Evolutionary conservation across 352 stramenopile genomes (phyloP).

Genomic region (Phytophthora uliginosa): DNA sequence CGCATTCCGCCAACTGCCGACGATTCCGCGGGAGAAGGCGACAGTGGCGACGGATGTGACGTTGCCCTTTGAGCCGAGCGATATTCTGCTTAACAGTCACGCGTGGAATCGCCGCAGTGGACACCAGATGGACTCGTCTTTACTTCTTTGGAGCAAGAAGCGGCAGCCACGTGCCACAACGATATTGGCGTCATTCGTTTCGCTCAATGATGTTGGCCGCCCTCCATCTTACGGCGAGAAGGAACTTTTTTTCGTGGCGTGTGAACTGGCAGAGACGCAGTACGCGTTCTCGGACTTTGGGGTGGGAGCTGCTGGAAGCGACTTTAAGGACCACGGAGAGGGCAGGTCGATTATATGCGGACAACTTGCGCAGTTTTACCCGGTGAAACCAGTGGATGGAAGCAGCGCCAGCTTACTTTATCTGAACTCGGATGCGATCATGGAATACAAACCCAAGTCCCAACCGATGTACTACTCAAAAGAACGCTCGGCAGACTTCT

Average conservation of each 20-base stretch:
- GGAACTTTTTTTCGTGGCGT: constrained; percentile 67
- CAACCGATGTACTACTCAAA: constrained; percentile 45
- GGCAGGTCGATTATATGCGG: constrained; percentile 53
- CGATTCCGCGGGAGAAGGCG: constrained; percentile 34
- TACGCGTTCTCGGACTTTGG: constrained; percentile 64
- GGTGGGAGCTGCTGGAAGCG: constrained; percentile 49
- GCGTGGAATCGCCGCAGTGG: constrained; percentile 60
- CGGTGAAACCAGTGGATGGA: constrained; percentile 22
- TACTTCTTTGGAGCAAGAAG: constrained; percentile 69
- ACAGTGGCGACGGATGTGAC: constrained; percentile 17
- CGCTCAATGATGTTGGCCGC: constrained; percentile 33
- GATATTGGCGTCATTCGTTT: constrained; percentile 56
- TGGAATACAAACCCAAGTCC: constrained; percentile 41
- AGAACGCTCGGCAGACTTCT: constrained; percentile 37
- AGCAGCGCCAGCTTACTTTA: constrained; percentile 42
- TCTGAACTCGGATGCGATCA: constrained; percentile 61
- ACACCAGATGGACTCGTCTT: constrained; percentile 69
- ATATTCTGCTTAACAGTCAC: constrained; percentile 53
- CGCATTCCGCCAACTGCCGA: constrained; percentile 44
- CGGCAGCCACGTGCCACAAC: constrained; percentile 58
- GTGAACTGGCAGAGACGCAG: constrained; percentile 60
- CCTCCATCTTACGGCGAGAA: constrained; percentile 64
- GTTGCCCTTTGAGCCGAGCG: constrained; percentile 48
- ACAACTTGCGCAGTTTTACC: constrained; percentile 55
- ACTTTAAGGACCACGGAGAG: constrained; percentile 34